phyloP scores from a whole-genome alignment of 1,139 yeast species.

The Candida sojae region DNA sequence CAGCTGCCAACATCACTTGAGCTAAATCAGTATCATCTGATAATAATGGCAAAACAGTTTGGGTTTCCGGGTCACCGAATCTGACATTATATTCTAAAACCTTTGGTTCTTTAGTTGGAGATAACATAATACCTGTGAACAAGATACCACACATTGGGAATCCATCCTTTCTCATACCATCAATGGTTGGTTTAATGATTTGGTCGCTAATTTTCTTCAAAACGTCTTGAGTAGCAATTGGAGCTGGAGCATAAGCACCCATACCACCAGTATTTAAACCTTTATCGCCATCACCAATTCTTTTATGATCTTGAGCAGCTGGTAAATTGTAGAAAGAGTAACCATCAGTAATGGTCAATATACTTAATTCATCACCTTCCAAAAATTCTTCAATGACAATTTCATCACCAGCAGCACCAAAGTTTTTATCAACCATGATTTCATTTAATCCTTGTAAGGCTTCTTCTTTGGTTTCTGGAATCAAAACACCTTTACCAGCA shows the following conservation, averaged over 20 bases:
- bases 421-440: slow-evolving; percentile 86
- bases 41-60: slow-evolving; percentile 87
- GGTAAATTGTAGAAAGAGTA: slow-evolving; percentile 90
- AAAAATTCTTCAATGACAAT: slow-evolving; percentile 95
- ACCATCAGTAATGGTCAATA: slow-evolving; percentile 92
- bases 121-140: slow-evolving; percentile 95
- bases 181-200: slow-evolving; percentile 87
- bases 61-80: slow-evolving; percentile 99
- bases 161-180: slow-evolving; percentile 96
- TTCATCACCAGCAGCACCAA: slow-evolving; percentile 94
- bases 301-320: slow-evolving; percentile 97
- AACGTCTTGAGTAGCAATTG: slow-evolving; percentile 75
- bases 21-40: slow-evolving; percentile 86
- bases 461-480: slow-evolving; percentile 82
- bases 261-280: slow-evolving; percentile 99
- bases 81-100: slow-evolving; percentile 96
- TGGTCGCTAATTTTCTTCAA: slow-evolving; percentile 67
- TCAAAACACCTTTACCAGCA: slow-evolving; percentile 97
- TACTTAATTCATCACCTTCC: slow-evolving; percentile 96
- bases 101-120: slow-evolving; percentile 79
- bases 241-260: slow-evolving; percentile 99
- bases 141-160: slow-evolving; percentile 94
- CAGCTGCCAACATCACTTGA: slow-evolving; percentile 89
- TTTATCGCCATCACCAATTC: slow-evolving; percentile 88
- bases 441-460: slow-evolving; percentile 82